Evolutionary conservation across 306 rosid species (phyloP).

Genomic region (Prinsepia uniflora): DNA sequence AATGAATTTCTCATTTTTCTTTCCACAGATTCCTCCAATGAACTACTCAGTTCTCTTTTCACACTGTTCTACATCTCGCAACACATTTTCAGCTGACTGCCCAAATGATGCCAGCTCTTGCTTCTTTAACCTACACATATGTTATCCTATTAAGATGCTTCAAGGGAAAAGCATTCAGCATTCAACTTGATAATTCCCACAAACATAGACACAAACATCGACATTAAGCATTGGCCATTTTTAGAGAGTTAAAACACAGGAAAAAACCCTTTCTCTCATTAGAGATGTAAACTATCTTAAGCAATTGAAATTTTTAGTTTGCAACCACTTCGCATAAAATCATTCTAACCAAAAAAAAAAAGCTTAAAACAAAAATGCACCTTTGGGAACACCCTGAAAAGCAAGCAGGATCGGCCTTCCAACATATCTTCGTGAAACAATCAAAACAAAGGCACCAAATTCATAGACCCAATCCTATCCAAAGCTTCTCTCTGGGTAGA

Average conservation of each 20-base stretch:
- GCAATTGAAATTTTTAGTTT: too few relatives aligned
- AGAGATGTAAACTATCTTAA: too few relatives aligned
- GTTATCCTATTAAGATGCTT: too few relatives aligned
- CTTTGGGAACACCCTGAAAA: constrained; percentile 73
- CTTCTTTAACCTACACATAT: constrained; percentile 54
- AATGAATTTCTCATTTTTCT: constrained; percentile 27
- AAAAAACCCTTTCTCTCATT: too few relatives aligned
- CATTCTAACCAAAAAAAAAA: too few relatives aligned
- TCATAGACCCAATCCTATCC: constrained; percentile 31
- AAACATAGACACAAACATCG: too few relatives aligned
- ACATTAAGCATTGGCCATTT: too few relatives aligned
- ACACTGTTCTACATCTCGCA: constrained; percentile 54
- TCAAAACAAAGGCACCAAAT: constrained; percentile 15
- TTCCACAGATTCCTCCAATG: constrained; percentile 49
- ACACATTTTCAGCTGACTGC: constrained; percentile 52
- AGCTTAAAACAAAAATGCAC: too few relatives aligned
- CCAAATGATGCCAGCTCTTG: constrained; percentile 65
- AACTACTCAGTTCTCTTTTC: constrained; percentile 30
- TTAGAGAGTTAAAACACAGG: too few relatives aligned
- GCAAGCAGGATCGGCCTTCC: constrained; percentile 64
- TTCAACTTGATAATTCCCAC: too few relatives aligned
- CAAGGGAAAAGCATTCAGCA: too few relatives aligned
- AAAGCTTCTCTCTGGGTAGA: constrained; percentile 23
- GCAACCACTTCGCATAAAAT: too few relatives aligned
- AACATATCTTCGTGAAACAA: constrained; percentile 62